Evolutionary conservation across 805 yeast species (phyloP).

Genomic region (Wickerhamiella cacticola): DNA sequence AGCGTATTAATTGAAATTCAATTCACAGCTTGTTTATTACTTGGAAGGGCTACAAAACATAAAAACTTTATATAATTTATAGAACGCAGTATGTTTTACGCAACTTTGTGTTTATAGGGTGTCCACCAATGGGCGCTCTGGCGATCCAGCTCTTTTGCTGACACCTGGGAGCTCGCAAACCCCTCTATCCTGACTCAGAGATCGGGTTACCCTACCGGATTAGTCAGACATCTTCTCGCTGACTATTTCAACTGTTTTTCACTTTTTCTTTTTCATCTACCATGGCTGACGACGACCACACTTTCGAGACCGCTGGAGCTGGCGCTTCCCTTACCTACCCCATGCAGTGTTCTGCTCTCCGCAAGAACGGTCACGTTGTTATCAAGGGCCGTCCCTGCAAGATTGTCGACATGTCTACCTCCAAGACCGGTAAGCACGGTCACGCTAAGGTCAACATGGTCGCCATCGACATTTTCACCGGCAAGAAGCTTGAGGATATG

Average conservation of each 20-base stretch:
- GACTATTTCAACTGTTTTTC: slow-evolving; percentile 9
- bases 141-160: not conserved
- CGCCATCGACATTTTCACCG: slow-evolving; percentile 97
- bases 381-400: slow-evolving; percentile 99
- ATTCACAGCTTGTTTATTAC: too few species aligned
- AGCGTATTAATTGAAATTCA: too few species aligned
- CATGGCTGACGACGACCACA: slow-evolving; percentile 45
- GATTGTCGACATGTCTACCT: slow-evolving; percentile 99
- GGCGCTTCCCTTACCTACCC: slow-evolving; percentile 98
- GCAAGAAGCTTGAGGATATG: slow-evolving; percentile 98
- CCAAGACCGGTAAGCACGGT: slow-evolving; percentile 99
- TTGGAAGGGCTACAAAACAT: too few species aligned
- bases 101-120: too few species aligned
- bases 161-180: not conserved
- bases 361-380: slow-evolving; percentile 98
- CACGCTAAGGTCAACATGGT: slow-evolving; percentile 99
- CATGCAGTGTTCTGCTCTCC: slow-evolving; percentile 98
- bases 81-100: too few species aligned
- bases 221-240: not conserved
- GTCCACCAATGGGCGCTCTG: too few species aligned
- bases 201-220: slow-evolving; percentile 12
- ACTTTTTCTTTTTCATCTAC: slow-evolving; percentile 10
- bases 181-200: too few species aligned
- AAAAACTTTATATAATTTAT: too few species aligned
- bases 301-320: slow-evolving; percentile 86